Conservation (phyloP, 2,329 filamentous ascomycete species). For the Alternaria atra region DNA sequence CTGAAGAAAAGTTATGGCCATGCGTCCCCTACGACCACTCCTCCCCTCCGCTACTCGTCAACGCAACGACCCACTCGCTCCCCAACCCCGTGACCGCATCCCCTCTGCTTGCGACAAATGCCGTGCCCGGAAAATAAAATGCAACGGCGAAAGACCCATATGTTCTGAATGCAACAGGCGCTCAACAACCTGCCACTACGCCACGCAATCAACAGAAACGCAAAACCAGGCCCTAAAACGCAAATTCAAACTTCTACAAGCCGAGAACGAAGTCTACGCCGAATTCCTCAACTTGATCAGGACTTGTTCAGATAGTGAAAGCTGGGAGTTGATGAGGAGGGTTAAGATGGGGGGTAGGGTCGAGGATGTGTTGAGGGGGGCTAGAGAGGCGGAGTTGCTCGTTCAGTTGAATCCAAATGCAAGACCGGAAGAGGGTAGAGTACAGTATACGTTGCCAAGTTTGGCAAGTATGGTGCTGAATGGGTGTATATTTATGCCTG, state of each 20-base stretch:
- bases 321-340: conserved; percentile 20
- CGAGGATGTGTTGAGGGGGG: conserved; percentile 19
- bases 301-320: conserved; percentile 19
- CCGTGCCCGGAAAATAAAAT: conserved; percentile 17
- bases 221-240: conserved; percentile 23
- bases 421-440: conserved; percentile 13
- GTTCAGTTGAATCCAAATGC: conserved; percentile 17
- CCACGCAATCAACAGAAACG: conserved; percentile 4
- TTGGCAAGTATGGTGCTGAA: not conserved
- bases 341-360: conserved; percentile 23
- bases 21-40: conserved; percentile 14
- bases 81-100: conserved; percentile 11
- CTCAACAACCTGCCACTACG: conserved; percentile 13
- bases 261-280: conserved; percentile 21
- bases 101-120: conserved; percentile 19
- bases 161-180: conserved; percentile 16
- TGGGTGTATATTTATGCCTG: not conserved
- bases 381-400: conserved; percentile 25
- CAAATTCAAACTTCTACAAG: conserved; percentile 19
- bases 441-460: not conserved
- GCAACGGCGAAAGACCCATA: conserved; percentile 7
- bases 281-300: conserved; percentile 23
- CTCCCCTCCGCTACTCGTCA: conserved; percentile 10
- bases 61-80: conserved; percentile 9
- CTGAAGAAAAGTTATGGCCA: not conserved